Evolutionary conservation across 176 grass and related monocot species (phyloP).

Genomic region (Miscanthus lutarioriparius): DNA sequence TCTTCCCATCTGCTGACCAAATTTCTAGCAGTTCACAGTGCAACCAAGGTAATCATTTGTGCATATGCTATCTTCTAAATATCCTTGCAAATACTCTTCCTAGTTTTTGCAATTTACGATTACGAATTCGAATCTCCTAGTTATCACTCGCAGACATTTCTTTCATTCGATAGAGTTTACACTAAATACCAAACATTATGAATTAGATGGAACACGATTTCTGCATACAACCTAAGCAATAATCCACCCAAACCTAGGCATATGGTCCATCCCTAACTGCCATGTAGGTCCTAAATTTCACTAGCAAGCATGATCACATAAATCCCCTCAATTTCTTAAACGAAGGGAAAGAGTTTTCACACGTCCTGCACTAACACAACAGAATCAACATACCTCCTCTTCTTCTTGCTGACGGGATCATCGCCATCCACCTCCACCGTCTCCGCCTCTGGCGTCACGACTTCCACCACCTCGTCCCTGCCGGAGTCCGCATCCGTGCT

Average conservation of each 20-base stretch:
- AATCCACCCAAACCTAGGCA: neutral
- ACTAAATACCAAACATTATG: neutral
- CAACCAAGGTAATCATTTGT: neutral
- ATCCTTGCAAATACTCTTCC: neutral
- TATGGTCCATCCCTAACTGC: neutral
- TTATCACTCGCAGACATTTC: neutral
- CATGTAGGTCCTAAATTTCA: neutral
- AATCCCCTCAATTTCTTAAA: neutral
- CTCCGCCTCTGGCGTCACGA: neutral
- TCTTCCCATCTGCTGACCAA: neutral
- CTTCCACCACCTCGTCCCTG: conserved; percentile 35
- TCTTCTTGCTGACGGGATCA: conserved; percentile 78
- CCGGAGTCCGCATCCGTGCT: conserved; percentile 30
- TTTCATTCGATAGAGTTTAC: neutral
- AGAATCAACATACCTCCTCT: conserved; percentile 59
- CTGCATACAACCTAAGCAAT: neutral
- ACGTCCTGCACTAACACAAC: neutral
- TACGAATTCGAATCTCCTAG: neutral
- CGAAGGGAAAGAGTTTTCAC: neutral
- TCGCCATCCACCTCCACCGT: conserved; percentile 46
- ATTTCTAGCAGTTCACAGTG: neutral
- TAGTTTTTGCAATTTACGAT: neutral
- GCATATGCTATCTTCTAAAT: too few species aligned
- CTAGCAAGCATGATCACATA: neutral
- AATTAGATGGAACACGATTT: neutral